A percentile compares a stretch with the other conserved stretches of the same genome.
phyloP scores from a whole-genome alignment of 2,329 filamentous ascomycete genomes.

The Fusarium torulosum region DNA sequence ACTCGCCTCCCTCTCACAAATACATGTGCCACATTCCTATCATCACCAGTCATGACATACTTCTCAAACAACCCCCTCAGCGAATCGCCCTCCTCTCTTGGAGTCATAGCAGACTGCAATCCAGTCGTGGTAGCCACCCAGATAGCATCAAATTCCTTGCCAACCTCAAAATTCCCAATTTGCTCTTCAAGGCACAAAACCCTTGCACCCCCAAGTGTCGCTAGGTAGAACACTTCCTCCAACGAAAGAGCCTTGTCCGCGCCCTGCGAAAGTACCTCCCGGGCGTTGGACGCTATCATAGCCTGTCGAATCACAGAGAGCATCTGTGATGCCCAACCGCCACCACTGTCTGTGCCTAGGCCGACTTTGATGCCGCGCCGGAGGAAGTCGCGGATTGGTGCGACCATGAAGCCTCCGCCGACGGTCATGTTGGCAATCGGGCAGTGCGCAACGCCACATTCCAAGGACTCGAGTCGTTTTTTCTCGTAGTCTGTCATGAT shows the following conservation, averaged over 20 bases:
- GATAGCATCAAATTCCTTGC: slow-evolving; percentile 20
- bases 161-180: slow-evolving; percentile 13
- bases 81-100: slow-evolving; percentile 2
- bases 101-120: slow-evolving; percentile 13
- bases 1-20: slow-evolving; percentile 10
- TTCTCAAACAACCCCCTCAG: slow-evolving; percentile 18
- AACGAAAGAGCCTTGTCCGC: slow-evolving; percentile 22
- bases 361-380: slow-evolving; percentile 12
- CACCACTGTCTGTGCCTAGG: slow-evolving; percentile 18
- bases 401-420: slow-evolving; percentile 22
- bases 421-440: slow-evolving; percentile 27
- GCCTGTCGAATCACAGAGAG: slow-evolving; percentile 21
- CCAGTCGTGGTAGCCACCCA: slow-evolving; percentile 16
- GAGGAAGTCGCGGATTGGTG: slow-evolving; percentile 19
- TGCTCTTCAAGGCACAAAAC: slow-evolving; percentile 7
- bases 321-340: slow-evolving; percentile 27
- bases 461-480: not conserved
- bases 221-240: slow-evolving; percentile 18
- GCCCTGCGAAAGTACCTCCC: not conserved
- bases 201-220: slow-evolving; percentile 5
- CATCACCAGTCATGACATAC: slow-evolving; percentile 27
- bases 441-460: slow-evolving; percentile 11
- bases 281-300: slow-evolving; percentile 22
- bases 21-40: slow-evolving; percentile 20
- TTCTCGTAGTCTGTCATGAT: slow-evolving; percentile 29